Conservation (phyloP, 2,329 filamentous ascomycete species). For the Arthroderma sp. region DNA sequence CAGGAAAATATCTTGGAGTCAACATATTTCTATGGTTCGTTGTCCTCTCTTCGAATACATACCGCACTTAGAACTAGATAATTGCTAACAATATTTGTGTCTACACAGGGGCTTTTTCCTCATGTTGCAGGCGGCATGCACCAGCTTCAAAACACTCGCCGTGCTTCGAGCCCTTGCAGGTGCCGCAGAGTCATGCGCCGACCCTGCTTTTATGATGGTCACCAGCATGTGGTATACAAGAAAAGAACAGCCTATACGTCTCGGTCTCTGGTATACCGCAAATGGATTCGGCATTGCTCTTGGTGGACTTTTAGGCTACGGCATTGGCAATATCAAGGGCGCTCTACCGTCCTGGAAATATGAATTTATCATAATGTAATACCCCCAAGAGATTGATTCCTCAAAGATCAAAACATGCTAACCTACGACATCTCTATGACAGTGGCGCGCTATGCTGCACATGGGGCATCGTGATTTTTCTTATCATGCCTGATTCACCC, state of each 20-base stretch:
- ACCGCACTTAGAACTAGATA: neutral
- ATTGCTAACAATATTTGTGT: neutral
- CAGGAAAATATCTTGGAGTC: constrained; percentile 40
- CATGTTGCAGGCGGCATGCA: constrained; percentile 41
- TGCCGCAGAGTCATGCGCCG: constrained; percentile 43
- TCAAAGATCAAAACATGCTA: constrained; percentile 39
- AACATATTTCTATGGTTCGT: constrained; percentile 45
- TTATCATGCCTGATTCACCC: constrained; percentile 46
- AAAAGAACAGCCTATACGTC: constrained; percentile 47
- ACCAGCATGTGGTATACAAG: constrained; percentile 55
- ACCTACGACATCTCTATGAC: neutral
- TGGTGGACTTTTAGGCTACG: constrained; percentile 45
- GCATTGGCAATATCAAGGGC: constrained; percentile 47
- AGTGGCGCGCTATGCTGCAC: constrained; percentile 40
- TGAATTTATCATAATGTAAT: constrained; percentile 51
- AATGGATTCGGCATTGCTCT: constrained; percentile 48
- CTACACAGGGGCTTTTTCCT: constrained; percentile 33
- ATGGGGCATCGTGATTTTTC: constrained; percentile 47
- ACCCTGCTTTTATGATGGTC: constrained; percentile 51
- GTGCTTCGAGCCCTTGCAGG: constrained; percentile 45
- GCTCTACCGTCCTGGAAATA: constrained; percentile 51
- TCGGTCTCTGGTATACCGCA: constrained; percentile 47
- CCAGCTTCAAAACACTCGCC: constrained; percentile 43
- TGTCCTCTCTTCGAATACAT: neutral
- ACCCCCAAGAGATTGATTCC: constrained; percentile 46